phyloP scores from a whole-genome alignment of 306 rosid genomes.

The Boehmeria nivea region DNA sequence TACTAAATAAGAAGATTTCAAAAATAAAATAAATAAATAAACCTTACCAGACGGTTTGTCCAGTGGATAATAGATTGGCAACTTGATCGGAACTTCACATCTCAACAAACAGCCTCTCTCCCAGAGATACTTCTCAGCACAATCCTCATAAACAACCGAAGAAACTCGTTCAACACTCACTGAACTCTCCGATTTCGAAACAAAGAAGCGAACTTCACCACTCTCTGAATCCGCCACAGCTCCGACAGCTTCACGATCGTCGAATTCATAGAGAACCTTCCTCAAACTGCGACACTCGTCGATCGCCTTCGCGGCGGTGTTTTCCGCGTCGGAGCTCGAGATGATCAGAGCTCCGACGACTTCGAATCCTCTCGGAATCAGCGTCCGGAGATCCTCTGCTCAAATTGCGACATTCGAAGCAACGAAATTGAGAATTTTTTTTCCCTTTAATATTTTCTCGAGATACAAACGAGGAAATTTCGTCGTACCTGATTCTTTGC shows the following conservation, averaged over 20 bases:
- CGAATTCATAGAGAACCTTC: constrained; percentile 27
- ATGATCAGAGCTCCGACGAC: constrained; percentile 56
- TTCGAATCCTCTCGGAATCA: constrained; percentile 61
- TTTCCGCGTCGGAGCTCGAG: constrained; percentile 29
- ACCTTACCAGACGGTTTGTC: constrained; percentile 49
- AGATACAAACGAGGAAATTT: background rate
- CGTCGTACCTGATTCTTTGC: constrained; percentile 57
- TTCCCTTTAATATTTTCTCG: background rate
- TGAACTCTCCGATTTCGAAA: constrained; percentile 32
- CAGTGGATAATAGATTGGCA: constrained; percentile 62
- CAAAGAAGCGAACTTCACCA: constrained; percentile 39
- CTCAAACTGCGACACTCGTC: constrained; percentile 43
- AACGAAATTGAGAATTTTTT: background rate
- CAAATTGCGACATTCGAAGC: constrained; percentile 12
- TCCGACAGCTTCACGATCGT: constrained; percentile 41
- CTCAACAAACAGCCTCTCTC: constrained; percentile 78
- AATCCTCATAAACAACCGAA: constrained; percentile 36
- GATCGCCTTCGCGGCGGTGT: constrained; percentile 37
- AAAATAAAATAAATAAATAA: background rate
- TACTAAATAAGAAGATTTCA: too few relatives aligned
- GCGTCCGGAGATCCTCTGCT: constrained; percentile 60
- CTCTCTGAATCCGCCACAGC: constrained; percentile 42
- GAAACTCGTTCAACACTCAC: constrained; percentile 28
- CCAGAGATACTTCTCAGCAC: constrained; percentile 61
- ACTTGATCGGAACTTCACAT: constrained; percentile 63